phyloP scores from a whole-genome alignment of 805 yeast species.

The Candida sakaeoensis region DNA sequence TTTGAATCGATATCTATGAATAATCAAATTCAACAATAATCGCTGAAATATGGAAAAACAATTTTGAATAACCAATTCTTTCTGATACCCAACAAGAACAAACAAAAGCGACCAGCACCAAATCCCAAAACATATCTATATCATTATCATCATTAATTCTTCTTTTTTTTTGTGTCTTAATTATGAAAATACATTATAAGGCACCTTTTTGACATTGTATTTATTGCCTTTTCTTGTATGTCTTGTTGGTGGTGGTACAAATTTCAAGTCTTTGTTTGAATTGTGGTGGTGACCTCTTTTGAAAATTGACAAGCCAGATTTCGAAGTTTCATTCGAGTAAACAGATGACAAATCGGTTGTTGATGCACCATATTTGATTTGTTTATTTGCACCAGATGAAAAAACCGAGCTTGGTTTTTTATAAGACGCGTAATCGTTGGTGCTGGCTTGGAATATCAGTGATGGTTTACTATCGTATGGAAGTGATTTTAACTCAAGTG shows the following conservation, averaged over 20 bases:
- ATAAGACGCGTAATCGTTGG: neutral
- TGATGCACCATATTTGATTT: slow-evolving; percentile 5
- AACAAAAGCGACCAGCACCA: slow-evolving; percentile 2
- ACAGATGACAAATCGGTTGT: slow-evolving; percentile 13
- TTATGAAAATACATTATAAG: slow-evolving; percentile 18
- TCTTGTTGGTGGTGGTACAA: slow-evolving; percentile 8
- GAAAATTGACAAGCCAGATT: slow-evolving; percentile 25
- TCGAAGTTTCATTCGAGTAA: slow-evolving; percentile 13
- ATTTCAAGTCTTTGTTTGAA: slow-evolving; percentile 6
- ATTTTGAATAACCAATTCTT: neutral
- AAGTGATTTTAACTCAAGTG: neutral
- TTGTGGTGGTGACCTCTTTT: slow-evolving; percentile 10
- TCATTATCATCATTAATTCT: neutral
- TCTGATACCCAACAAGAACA: neutral
- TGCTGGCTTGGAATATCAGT: no score
- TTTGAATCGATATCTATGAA: slow-evolving; percentile 1
- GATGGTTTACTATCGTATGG: neutral
- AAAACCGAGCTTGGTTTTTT: slow-evolving; percentile 4
- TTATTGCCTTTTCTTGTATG: slow-evolving; percentile 17
- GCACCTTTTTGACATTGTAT: slow-evolving; percentile 22
- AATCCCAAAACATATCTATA: neutral
- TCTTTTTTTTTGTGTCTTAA: neutral
- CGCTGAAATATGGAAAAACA: neutral
- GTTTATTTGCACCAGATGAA: slow-evolving; percentile 3
- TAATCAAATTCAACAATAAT: neutral